Evolutionary conservation across 2,329 filamentous ascomycete genomes (phyloP), one percentile per base, ranked within the genome.

Genomic region (Verruconis gallopava): DNA sequence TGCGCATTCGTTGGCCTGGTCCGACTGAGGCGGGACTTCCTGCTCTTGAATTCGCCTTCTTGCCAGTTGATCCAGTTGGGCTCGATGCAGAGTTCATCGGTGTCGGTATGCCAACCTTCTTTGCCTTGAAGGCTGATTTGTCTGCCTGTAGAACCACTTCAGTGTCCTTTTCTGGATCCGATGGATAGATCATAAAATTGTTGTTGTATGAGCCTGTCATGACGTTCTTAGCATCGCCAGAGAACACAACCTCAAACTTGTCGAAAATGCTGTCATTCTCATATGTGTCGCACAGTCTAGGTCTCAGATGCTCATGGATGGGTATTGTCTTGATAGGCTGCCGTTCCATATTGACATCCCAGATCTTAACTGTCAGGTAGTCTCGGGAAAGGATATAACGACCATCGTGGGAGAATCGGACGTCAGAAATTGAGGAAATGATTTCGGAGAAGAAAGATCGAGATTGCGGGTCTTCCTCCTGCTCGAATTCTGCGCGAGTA

Each of bases 131-230:
- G 9, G 91, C 91, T 44, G 86, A 94, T 69, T 98, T 98, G 62
- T 98, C 91, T 30, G 91, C 91, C 63, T 98, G 91, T 44, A 98
- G 69, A 37, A 98, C 91, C 37, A 98, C 88, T 63, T 98, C 91
- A 3, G 89, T 89, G 59, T 98, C 91, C 66, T 93, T 93, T 51
- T 89, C 85, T 4, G 88, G 84, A 55, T 96, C 89, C 19, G 88
- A 91, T 3, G 91, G 91, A 62, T 96, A 98, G 57, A 98, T 98
- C 91, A 98, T 98, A 71, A 98, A 96, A 68, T 98, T 98, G 69
- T 98, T 98, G 73, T 98, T 98, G 71, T 98, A 98, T 59, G 86
- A 95, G 53, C 91, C 91, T 4, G 91, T 98, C 91, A 98, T 98
- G 50, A 96, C 91, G 54, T 98, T 96, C 72, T 94, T 93, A 30